These are phyloP conservation scores for Ceratocystis destructans DNA, from an alignment of 2,329 filamentous ascomycete species.

Conservation along the genomic window DNA sequence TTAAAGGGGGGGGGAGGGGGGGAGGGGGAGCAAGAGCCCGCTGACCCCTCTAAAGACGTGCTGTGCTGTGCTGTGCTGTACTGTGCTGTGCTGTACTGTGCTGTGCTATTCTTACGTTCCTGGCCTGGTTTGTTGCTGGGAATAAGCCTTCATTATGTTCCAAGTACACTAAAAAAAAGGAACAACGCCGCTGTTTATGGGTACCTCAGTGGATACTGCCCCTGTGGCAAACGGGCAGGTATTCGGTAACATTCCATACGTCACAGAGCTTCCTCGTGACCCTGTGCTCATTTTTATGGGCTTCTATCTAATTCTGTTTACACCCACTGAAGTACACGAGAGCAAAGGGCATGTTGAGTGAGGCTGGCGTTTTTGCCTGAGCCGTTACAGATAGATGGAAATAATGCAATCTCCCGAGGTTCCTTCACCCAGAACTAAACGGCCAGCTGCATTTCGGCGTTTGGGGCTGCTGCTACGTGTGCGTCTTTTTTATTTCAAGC, in stretches of 20 bases:
- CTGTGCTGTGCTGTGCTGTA: not conserved
- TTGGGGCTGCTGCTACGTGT: not conserved
- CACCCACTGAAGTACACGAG: not conserved
- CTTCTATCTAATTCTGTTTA: not conserved
- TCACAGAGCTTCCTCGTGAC: slow-evolving; percentile 1
- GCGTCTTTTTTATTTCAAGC: not conserved
- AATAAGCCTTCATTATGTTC: not conserved
- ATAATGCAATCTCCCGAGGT: not conserved
- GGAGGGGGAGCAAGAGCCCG: not conserved
- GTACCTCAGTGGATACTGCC: slow-evolving; percentile 5
- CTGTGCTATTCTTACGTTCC: not conserved
- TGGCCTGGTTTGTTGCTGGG: not conserved
- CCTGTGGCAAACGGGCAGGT: slow-evolving; percentile 4
- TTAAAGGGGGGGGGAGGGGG: not conserved
- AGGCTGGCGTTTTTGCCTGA: not conserved
- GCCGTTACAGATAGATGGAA: not conserved
- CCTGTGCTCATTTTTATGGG: not conserved
- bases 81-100: not conserved
- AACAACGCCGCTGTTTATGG: not conserved
- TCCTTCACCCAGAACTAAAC: not conserved
- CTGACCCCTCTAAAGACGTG: not conserved
- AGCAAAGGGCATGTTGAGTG: not conserved
- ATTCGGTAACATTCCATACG: not conserved
- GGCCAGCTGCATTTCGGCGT: not conserved
- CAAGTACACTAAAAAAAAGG: not conserved